Evolutionary conservation across 2,329 filamentous ascomycete species (phyloP), one percentile per base, ranked within the genome.

Genomic region (Colletotrichum karsti): DNA sequence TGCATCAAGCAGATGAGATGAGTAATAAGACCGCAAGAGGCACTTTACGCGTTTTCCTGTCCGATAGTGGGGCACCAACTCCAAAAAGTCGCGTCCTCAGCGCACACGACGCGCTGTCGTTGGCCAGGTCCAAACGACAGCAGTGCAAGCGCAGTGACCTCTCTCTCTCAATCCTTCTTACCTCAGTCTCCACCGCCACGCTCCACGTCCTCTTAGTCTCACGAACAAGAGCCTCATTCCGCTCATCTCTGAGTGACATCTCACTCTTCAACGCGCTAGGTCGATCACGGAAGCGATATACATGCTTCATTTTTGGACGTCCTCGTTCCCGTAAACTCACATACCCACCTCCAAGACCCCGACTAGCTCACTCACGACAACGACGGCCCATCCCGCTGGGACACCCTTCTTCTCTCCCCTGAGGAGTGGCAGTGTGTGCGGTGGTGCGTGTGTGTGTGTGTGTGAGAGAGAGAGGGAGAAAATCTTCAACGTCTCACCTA

Each of bases 401-500:
- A 44, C 37, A 22, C 35, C 41, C 26, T 41, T 37, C n/a, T 15
- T 41, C 30, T 50, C 41, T 42, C 50, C 41, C 63, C 51, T 53
- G 28, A 22, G 35, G 26, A 56, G 37, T 30, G 15, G 24, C 30
- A 18, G n/a, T n/a, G n/a, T n/a, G n/a, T n/a, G n/a, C n/a, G n/a
- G n/a, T n/a, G n/a, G n/a, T n/a, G n/a, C n/a, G n/a, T 50, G 46
- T 33, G 8, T 54, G 30, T 37, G 51, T 26, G 51, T 22, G 28
- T 15, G 37, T 20, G 55, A 18, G 39, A 18, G 39, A 20, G 39
- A 42, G n/a, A 26, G 44, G 22, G 22, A 15, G 13, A 51, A 67
- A 67, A 67, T 44, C 63, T 63, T 63, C 42, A 63, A 41, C 39
- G 20, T 30, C 58, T 67, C 58, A 48, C 26, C 42, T 59, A 59